phyloP scores from a whole-genome alignment of 2,329 filamentous ascomycete species.

The Colletotrichum acutatum region DNA sequence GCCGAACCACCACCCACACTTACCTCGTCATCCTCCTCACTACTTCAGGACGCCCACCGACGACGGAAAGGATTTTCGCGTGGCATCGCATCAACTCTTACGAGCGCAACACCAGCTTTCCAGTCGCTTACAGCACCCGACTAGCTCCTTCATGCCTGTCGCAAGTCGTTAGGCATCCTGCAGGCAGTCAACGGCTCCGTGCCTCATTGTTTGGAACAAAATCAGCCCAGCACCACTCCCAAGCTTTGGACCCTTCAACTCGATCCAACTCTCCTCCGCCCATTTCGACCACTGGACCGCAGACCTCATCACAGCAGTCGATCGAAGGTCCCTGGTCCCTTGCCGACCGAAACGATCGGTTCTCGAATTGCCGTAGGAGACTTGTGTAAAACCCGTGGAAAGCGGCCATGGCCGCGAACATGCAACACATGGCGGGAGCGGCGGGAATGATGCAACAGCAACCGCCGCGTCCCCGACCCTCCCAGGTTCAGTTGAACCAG shows the following conservation, averaged over 20 bases:
- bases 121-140: conserved; percentile 10
- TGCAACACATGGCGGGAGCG: conserved; percentile 65
- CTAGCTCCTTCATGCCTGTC: conserved; percentile 45
- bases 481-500: conserved; percentile 47
- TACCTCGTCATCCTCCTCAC: conserved; percentile 2
- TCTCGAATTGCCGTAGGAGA: conserved; percentile 5
- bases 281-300: background rate
- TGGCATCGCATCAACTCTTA: background rate
- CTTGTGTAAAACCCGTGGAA: conserved; percentile 36
- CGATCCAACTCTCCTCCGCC: background rate
- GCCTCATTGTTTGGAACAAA: conserved; percentile 35
- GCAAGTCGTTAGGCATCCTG: conserved; percentile 46
- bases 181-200: conserved; percentile 40
- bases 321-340: conserved; percentile 5
- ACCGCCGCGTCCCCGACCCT: conserved; percentile 46
- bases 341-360: conserved; percentile 23
- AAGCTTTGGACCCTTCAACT: background rate
- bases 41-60: background rate
- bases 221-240: background rate
- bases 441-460: conserved; percentile 57
- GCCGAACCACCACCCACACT: conserved; percentile 12
- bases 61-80: background rate
- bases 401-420: conserved; percentile 70
- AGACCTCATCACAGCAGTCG: conserved; percentile 7
- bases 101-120: background rate